Percentiles rank a stretch among this genome's conserved stretches.
phyloP scores from a whole-genome alignment of 768 basidiomycete species.

The Mycena vitilis region DNA sequence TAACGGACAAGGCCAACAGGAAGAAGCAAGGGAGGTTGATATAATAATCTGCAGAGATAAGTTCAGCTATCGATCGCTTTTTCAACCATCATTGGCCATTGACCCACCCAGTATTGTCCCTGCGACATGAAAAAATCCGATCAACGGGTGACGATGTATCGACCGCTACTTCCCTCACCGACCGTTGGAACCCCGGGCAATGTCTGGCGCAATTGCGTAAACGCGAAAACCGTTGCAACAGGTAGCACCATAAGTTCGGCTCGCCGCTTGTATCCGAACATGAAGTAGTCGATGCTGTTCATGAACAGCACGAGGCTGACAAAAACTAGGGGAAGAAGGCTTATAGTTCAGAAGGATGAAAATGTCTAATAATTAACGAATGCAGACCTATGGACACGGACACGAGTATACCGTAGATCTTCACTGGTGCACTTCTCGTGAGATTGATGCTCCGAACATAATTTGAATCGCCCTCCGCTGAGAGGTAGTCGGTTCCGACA shows the following conservation, averaged over 20 bases:
- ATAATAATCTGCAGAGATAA: not conserved
- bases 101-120: not conserved
- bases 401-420: not conserved
- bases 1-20: not conserved
- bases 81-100: too few species aligned
- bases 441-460: not conserved
- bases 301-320: not conserved
- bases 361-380: not conserved
- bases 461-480: not conserved
- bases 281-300: not conserved
- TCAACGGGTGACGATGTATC: not conserved
- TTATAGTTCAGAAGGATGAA: too few species aligned
- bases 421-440: not conserved
- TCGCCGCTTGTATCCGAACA: not conserved
- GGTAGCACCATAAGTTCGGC: not conserved
- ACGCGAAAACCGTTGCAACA: not conserved
- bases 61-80: too few species aligned
- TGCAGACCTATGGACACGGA: not conserved
- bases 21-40: conserved; percentile 12
- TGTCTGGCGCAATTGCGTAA: conserved; percentile 8
- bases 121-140: not conserved
- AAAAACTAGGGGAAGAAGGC: not conserved
- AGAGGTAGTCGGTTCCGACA: not conserved
- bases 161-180: not conserved
- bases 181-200: conserved; percentile 1